These are phyloP conservation scores for Ehretia macrophylla DNA, from an alignment of 257 asterid species.

Conservation along the genomic window DNA sequence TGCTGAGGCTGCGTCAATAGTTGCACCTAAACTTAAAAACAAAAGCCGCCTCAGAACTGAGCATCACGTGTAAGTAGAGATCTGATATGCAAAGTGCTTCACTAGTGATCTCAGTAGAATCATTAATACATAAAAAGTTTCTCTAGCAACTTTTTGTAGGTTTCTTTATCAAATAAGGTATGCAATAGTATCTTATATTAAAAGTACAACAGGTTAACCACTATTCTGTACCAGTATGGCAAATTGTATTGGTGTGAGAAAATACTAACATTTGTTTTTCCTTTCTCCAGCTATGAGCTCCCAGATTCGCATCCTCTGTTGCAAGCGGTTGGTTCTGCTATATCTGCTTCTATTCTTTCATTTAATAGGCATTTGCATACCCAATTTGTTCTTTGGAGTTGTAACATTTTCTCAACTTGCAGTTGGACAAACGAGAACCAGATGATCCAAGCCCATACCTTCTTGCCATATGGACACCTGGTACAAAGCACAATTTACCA, in stretches of 20 bases:
- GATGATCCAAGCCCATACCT: constrained; percentile 25
- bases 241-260: neutral
- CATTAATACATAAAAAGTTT: no score
- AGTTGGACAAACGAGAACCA: constrained; percentile 24
- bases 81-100: constrained; percentile 4
- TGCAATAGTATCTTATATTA: neutral
- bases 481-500: constrained; percentile 4
- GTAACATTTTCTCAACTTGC: neutral
- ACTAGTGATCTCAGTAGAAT: no score
- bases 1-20: constrained; percentile 84
- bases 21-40: constrained; percentile 83
- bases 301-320: constrained; percentile 24
- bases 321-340: constrained; percentile 19
- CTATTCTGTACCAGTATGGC: neutral
- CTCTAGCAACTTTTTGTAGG: no score
- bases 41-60: constrained; percentile 90
- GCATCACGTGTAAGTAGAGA: constrained; percentile 83
- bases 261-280: neutral
- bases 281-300: constrained; percentile 25
- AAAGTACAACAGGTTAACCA: neutral
- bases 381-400: constrained; percentile 1
- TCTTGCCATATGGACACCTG: constrained; percentile 28
- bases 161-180: neutral
- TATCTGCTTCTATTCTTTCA: neutral
- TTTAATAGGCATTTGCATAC: no score